phyloP scores from a whole-genome alignment of 345 rosid genomes.

The Euphorbia lathyris region DNA sequence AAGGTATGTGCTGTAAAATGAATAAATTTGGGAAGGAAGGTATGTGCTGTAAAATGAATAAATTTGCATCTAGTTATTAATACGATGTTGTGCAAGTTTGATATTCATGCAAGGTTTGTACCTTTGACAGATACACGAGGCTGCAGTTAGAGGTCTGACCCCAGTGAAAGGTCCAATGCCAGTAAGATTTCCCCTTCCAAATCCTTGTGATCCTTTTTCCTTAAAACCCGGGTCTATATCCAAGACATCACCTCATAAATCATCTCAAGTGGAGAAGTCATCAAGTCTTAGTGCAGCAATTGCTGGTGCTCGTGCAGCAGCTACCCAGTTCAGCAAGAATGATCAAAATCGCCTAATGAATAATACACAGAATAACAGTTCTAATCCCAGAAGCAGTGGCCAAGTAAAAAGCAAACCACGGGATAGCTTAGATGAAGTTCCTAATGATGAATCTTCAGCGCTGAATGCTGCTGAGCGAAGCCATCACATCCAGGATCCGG shows the following conservation, averaged over 20 bases:
- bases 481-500: not conserved
- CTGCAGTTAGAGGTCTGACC: constrained; percentile 78
- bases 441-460: constrained; percentile 4
- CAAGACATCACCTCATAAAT: constrained; percentile 20
- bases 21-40: no score
- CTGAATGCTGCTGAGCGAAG: not conserved
- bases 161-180: constrained; percentile 47
- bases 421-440: constrained; percentile 18
- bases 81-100: not conserved
- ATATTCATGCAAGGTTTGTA: not conserved
- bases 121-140: constrained; percentile 50
- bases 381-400: constrained; percentile 22
- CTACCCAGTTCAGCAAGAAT: constrained; percentile 69
- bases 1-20: no score
- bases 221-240: constrained; percentile 73
- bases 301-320: constrained; percentile 83
- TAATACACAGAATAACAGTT: constrained; percentile 5
- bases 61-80: not conserved
- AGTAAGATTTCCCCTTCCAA: constrained; percentile 69
- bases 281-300: constrained; percentile 66
- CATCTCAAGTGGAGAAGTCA: constrained; percentile 37
- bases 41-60: not conserved
- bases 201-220: constrained; percentile 64
- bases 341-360: constrained; percentile 23
- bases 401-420: constrained; percentile 18